phyloP scores from a whole-genome alignment of 305 asterid species.

The Solanum hybrid region DNA sequence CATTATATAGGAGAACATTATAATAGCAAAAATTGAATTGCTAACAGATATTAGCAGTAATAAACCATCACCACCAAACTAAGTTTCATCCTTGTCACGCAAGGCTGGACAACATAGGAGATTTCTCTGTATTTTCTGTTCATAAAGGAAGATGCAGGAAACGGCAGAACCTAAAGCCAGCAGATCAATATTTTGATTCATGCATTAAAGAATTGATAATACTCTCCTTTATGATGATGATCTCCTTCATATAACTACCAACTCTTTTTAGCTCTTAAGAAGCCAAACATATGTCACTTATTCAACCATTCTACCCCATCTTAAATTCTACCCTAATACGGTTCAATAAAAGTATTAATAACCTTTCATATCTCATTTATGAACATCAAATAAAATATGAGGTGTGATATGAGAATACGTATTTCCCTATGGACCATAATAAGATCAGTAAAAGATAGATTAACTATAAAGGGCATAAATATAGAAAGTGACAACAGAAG shows the following conservation, averaged over 20 bases:
- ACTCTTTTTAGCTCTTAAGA: background rate
- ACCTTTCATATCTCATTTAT: background rate
- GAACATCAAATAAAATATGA: background rate
- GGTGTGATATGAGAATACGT: background rate
- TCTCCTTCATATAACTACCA: background rate
- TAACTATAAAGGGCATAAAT: conserved; percentile 50
- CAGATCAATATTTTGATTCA: background rate
- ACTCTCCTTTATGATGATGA: background rate
- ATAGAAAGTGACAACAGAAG: conserved; percentile 51
- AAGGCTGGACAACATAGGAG: background rate
- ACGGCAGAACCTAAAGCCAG: background rate
- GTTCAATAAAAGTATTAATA: background rate
- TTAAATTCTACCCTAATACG: background rate
- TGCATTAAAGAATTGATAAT: background rate
- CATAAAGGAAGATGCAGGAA: background rate
- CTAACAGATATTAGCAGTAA: background rate
- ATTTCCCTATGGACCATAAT: background rate
- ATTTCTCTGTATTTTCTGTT: background rate
- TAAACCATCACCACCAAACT: background rate
- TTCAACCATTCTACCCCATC: background rate
- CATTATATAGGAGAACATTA: background rate
- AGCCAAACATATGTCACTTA: background rate
- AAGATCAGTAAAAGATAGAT: conserved; percentile 18
- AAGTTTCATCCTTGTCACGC: background rate
- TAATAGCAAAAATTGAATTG: background rate